phyloP scores from a whole-genome alignment of 495 filamentous ascomycete genomes.

The Lentithecium fluviatile region DNA sequence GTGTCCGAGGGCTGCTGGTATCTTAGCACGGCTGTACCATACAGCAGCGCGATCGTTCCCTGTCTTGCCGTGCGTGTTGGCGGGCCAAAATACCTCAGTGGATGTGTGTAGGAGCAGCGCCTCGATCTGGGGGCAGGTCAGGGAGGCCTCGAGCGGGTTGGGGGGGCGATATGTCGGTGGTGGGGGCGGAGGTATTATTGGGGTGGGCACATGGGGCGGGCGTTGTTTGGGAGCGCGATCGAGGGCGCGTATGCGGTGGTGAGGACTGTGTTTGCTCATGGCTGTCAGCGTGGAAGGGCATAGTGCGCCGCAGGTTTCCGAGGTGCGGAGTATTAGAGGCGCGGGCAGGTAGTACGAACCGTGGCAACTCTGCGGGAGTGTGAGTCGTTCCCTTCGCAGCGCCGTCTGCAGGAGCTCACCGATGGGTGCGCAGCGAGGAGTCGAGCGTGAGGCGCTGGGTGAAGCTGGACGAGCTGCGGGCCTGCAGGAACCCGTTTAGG shows the following conservation, averaged over 20 bases:
- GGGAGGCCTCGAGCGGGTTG: not conserved
- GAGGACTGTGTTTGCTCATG: slow-evolving; percentile 25
- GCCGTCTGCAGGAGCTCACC: slow-evolving; percentile 20
- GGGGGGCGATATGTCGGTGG: slow-evolving; percentile 3
- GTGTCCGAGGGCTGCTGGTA: slow-evolving; percentile 19
- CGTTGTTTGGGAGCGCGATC: slow-evolving; percentile 2
- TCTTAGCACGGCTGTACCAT: slow-evolving; percentile 23
- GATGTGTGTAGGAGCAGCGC: slow-evolving; percentile 8
- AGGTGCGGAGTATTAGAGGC: slow-evolving; percentile 7
- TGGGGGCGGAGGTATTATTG: slow-evolving; percentile 6
- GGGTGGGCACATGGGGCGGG: slow-evolving; percentile 18
- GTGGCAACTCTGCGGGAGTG: slow-evolving; percentile 16
- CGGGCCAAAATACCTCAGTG: slow-evolving; percentile 30
- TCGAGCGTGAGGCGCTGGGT: not conserved
- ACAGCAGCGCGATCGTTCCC: slow-evolving; percentile 1
- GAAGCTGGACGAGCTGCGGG: slow-evolving; percentile 12
- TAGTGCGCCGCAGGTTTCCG: not conserved
- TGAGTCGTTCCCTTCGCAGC: slow-evolving; percentile 18
- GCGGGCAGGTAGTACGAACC: slow-evolving; percentile 27
- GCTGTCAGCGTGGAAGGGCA: slow-evolving; percentile 21
- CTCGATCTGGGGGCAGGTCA: slow-evolving; percentile 11
- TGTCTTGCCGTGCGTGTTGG: not conserved
- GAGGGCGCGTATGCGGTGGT: not conserved
- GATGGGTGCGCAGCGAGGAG: slow-evolving; percentile 16
- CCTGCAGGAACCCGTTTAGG: slow-evolving; percentile 25